A percentile compares a stretch with the other conserved stretches of the same genome.
Evolutionary conservation across 192 early-diverging fungal species (phyloP).

Genomic region (Rhizophagus sp.): DNA sequence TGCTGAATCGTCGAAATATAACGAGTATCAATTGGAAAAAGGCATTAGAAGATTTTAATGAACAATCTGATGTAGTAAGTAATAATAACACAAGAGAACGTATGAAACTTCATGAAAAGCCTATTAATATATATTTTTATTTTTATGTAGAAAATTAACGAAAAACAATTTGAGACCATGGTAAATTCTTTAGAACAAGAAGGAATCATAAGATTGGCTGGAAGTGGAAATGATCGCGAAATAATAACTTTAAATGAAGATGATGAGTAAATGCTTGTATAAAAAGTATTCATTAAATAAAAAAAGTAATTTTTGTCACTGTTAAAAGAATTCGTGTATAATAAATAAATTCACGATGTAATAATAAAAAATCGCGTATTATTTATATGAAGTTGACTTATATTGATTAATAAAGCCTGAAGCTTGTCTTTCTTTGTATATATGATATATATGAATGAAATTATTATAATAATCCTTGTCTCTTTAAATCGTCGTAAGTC

Average conservation of each 20-base stretch:
- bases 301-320: too few relatives aligned
- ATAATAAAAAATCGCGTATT: too few relatives aligned
- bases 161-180: constrained; percentile 16
- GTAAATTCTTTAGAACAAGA: constrained; percentile 14
- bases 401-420: too few relatives aligned
- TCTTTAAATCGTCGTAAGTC: constrained; percentile 82
- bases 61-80: constrained; percentile 25
- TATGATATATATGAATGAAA: not conserved
- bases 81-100: not conserved
- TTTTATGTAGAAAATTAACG: constrained; percentile 10
- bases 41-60: constrained; percentile 3
- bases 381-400: too few relatives aligned
- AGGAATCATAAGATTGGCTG: not conserved
- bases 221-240: constrained; percentile 11
- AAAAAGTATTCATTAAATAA: too few relatives aligned
- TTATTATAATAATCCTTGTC: constrained; percentile 76
- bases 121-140: constrained; percentile 4
- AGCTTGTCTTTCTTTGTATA: too few relatives aligned
- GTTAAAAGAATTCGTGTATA: too few relatives aligned
- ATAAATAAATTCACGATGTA: too few relatives aligned
- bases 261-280: not conserved
- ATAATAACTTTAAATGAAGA: constrained; percentile 5
- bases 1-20: constrained; percentile 23
- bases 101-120: not conserved
- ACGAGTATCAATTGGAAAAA: not conserved